These are phyloP conservation scores for Mortierella sp. DNA, from an alignment of 371 early-diverging fungal genomes.

Conservation along the genomic window DNA sequence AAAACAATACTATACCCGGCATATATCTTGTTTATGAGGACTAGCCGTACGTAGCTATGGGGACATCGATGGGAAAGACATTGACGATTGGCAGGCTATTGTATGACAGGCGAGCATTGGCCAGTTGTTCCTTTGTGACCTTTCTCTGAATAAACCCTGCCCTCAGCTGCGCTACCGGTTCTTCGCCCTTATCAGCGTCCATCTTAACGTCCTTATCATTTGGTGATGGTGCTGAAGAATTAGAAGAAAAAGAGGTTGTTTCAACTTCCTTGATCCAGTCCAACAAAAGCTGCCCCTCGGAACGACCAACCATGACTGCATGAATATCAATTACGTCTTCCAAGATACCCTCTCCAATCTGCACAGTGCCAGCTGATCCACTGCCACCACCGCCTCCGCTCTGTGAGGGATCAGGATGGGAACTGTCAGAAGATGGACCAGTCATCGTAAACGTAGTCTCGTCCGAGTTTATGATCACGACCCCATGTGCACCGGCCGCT, in stretches of 20 bases:
- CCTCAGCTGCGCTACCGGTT: neutral
- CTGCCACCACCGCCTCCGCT: too few species aligned
- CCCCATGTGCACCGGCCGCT: conserved; percentile 57
- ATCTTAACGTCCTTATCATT: too few species aligned
- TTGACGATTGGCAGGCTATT: conserved; percentile 44
- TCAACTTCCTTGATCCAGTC: conserved; percentile 32
- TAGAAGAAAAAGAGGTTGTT: neutral
- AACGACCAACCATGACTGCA: conserved; percentile 31
- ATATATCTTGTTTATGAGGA: neutral
- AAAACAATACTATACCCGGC: neutral
- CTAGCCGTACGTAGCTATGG: conserved; percentile 20
- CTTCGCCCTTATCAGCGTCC: neutral
- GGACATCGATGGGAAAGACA: conserved; percentile 18
- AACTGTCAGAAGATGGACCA: conserved; percentile 6
- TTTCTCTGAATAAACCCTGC: conserved; percentile 38
- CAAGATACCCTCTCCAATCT: conserved; percentile 30
- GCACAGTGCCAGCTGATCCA: neutral
- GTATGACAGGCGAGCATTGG: conserved; percentile 33
- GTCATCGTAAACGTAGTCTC: conserved; percentile 37
- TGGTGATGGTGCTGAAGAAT: neutral
- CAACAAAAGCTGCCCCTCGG: conserved; percentile 21
- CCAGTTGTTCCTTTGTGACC: conserved; percentile 27
- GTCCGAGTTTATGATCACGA: conserved; percentile 56
- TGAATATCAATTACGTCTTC: conserved; percentile 49
- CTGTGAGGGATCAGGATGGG: neutral